These are phyloP conservation scores for Aulographum hederae DNA, from an alignment of 2,329 filamentous ascomycete species.

Conservation along the genomic window DNA sequence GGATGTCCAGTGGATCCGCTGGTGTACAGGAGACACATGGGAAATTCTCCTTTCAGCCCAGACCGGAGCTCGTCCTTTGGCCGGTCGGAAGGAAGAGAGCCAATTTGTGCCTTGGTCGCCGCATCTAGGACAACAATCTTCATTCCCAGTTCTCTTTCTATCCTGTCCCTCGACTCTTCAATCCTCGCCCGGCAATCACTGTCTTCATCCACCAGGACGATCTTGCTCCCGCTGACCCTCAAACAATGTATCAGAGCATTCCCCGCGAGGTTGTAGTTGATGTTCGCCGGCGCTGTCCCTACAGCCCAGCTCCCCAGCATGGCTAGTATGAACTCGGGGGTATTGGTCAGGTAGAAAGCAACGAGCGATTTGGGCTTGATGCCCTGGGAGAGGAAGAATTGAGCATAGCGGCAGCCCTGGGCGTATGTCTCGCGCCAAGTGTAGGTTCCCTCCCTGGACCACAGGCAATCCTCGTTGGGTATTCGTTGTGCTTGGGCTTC, in stretches of 20 bases:
- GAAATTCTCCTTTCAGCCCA: conserved; percentile 31
- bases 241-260: conserved; percentile 49
- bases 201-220: conserved; percentile 28
- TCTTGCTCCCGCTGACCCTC: conserved; percentile 25
- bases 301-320: conserved; percentile 48
- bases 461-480: conserved; percentile 39
- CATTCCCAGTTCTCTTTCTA: conserved; percentile 40
- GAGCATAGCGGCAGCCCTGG: conserved; percentile 40
- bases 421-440: conserved; percentile 39
- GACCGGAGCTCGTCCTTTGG: conserved; percentile 38
- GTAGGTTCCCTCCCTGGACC: conserved; percentile 44
- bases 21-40: conserved; percentile 53
- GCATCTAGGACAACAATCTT: conserved; percentile 34
- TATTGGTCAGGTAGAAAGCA: conserved; percentile 48
- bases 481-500: conserved; percentile 30
- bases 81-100: conserved; percentile 27
- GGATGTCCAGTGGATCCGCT: conserved; percentile 60
- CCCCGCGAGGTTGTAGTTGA: conserved; percentile 50
- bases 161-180: conserved; percentile 26
- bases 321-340: conserved; percentile 46
- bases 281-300: conserved; percentile 49
- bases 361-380: conserved; percentile 34
- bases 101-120: conserved; percentile 27
- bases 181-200: conserved; percentile 36
- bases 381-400: conserved; percentile 34